Base-by-base conservation (phyloP, 176 grass and related monocot genomes). In the Secale cereale region DNA sequence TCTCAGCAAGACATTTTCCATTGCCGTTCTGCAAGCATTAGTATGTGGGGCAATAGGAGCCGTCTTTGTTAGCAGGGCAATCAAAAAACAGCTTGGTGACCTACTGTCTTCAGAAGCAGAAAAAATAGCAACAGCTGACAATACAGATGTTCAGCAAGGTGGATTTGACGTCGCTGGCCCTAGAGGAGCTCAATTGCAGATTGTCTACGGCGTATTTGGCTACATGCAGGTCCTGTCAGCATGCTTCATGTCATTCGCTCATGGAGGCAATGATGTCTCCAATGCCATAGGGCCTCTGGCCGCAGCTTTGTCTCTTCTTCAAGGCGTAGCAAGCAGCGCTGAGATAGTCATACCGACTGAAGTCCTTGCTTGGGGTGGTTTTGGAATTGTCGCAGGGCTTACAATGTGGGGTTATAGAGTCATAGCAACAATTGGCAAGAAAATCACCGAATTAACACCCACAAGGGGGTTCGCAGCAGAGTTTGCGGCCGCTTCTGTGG, bases 161-260 rank as follows among this genome's bases (percentile, higher is more conserved):
- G 91, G 97, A 82, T 87, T 99, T 3, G 72, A 94, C 65, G 40
- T 96, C 54, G 86, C 90, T 74, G 97, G 97, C 22, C 94, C 91
- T 23, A 96, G 72, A 57, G 97, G 97, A 56, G 94, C 94, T 67
- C 97, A 99, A 84, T 70, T 99, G 59, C 88, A 99, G 86, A 99
- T 99, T 41, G 97, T 99, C 20, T 99, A 99, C 19, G 82, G 94
- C 13, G 91, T 99, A 35, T 96, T 99, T 65, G 94, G 94, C 45
- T 94, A 99, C 86, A 92, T 99, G 97, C 97, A 99, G 78, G 85
- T 99, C 45, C 70, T 99, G 65, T 99, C 97, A 59, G 97, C 97
- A 77, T 99, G 97, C 77, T 99, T 99, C 91, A 99, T 99, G 97
- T 99, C 97, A 70, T 96, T 99, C 57, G 94, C 94, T 74, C 97